Evolutionary conservation across 2,329 filamentous ascomycete genomes (phyloP).

Genomic region (Chrysoporthe deuterocubensis): DNA sequence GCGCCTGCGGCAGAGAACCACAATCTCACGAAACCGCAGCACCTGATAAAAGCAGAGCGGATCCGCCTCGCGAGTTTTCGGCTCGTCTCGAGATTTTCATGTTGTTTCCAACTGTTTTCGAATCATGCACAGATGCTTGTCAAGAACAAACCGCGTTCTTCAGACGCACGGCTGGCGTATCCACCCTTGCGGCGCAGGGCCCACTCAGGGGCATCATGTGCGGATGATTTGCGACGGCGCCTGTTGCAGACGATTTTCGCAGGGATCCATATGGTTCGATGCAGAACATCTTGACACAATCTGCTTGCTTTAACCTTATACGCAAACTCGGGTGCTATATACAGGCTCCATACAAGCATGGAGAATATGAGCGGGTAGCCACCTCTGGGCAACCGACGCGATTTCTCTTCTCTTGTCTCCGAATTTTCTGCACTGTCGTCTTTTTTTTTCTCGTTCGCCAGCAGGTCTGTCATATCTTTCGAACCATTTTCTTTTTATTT

Average conservation of each 20-base stretch:
- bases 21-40: slow-evolving; percentile 11
- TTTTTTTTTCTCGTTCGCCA: slow-evolving; percentile 17
- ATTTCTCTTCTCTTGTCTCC: not conserved
- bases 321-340: not conserved
- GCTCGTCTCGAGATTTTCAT: slow-evolving; percentile 8
- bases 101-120: slow-evolving; percentile 8
- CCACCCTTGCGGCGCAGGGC: not conserved
- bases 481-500: slow-evolving; percentile 1
- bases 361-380: not conserved
- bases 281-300: slow-evolving; percentile 10
- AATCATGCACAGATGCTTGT: not conserved
- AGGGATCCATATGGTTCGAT: slow-evolving; percentile 13
- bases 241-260: slow-evolving; percentile 23
- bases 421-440: not conserved
- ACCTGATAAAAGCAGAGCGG: not conserved
- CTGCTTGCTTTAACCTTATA: slow-evolving; percentile 2
- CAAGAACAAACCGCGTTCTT: not conserved
- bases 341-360: not conserved
- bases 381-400: not conserved
- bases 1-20: not conserved
- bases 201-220: slow-evolving; percentile 27
- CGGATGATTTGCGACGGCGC: slow-evolving; percentile 24
- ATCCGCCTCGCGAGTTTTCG: slow-evolving; percentile 1
- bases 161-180: not conserved
- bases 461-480: slow-evolving; percentile 25